A percentile compares a stretch with the other conserved stretches of the same genome.
phyloP scores from a whole-genome alignment of 2,329 filamentous ascomycete species.

The Fusarium albidum region DNA sequence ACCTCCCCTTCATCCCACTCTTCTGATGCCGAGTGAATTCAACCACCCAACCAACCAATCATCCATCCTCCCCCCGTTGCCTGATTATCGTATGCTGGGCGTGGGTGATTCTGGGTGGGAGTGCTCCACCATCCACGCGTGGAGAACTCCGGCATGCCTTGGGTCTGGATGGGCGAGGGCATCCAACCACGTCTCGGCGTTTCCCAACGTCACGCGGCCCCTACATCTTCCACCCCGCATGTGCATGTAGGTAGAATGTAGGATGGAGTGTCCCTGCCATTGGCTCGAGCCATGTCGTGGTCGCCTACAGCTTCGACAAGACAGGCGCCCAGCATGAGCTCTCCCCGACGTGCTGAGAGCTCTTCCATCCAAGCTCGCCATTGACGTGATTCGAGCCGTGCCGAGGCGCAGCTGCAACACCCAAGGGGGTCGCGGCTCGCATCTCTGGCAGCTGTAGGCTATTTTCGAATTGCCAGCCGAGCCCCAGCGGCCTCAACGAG shows the following conservation, averaged over 20 bases:
- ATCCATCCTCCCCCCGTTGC: conserved; percentile 32
- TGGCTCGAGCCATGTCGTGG: conserved; percentile 24
- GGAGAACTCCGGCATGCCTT: conserved; percentile 17
- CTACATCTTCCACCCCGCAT: conserved; percentile 35
- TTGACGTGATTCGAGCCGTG: conserved; percentile 21
- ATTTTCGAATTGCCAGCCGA: neutral
- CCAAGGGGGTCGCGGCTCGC: conserved; percentile 3
- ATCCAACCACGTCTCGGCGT: conserved; percentile 24
- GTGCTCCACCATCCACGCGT: conserved; percentile 30
- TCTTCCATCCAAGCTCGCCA: conserved; percentile 18
- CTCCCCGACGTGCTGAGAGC: conserved; percentile 16
- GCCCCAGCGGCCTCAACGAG: neutral
- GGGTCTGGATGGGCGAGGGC: conserved; percentile 1
- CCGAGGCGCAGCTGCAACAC: conserved; percentile 17
- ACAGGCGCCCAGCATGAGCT: conserved; percentile 21
- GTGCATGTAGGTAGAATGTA: conserved; percentile 17
- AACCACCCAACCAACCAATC: conserved; percentile 7
- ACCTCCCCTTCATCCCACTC: conserved; percentile 20
- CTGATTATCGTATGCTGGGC: conserved; percentile 36
- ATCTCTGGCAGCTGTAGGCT: neutral
- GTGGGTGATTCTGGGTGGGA: conserved; percentile 30
- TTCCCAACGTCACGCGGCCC: conserved; percentile 27
- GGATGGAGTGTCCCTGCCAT: conserved; percentile 19
- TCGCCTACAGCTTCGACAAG: conserved; percentile 17
- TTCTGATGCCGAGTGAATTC: conserved; percentile 4